Evolutionary conservation across 441 rosid species (phyloP).

Genomic region (Gossypium schwendimanii): DNA sequence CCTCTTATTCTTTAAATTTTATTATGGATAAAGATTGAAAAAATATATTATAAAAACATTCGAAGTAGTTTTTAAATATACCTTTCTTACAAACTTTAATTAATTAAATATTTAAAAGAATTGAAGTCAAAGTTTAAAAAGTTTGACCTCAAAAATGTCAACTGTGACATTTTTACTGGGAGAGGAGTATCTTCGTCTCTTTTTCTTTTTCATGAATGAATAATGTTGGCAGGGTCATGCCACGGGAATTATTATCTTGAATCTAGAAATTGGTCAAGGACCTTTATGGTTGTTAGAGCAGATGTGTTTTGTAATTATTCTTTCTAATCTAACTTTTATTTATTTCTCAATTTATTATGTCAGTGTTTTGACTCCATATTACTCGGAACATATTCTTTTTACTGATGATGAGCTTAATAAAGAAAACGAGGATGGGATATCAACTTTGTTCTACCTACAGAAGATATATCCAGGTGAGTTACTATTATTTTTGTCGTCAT

Average conservation of each 20-base stretch:
- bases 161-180: too few species aligned
- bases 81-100: too few species aligned
- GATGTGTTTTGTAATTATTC: background rate
- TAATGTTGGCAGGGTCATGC: background rate
- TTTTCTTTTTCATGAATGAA: background rate
- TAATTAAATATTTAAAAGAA: too few species aligned
- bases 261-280: background rate
- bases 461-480: conserved; percentile 62
- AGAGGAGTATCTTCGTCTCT: too few species aligned
- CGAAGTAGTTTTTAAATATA: too few species aligned
- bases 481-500: background rate
- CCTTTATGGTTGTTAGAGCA: background rate
- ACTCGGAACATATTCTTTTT: conserved; percentile 55
- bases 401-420: conserved; percentile 40
- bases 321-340: background rate
- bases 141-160: too few species aligned
- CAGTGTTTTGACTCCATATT: conserved; percentile 72
- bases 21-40: too few species aligned
- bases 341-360: conserved; percentile 14
- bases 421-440: conserved; percentile 69
- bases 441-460: conserved; percentile 64
- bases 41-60: too few species aligned
- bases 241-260: background rate
- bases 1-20: too few species aligned
- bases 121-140: too few species aligned